Base-by-base conservation (phyloP, 2,329 filamentous ascomycete genomes). In the Colletotrichum lindemuthianum region DNA sequence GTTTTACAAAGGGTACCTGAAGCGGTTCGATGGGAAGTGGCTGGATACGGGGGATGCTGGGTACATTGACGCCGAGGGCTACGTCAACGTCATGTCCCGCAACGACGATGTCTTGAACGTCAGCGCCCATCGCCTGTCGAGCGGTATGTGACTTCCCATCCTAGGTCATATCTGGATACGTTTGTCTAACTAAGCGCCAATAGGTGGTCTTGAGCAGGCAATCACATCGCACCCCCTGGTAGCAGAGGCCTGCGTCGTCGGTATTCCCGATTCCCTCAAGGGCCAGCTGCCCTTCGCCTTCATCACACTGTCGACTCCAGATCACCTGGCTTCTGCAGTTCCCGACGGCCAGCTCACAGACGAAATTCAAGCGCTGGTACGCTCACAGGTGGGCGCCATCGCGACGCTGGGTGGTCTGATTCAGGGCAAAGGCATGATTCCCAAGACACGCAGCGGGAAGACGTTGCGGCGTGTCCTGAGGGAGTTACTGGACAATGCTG, bases 251-350 rank as follows among this genome's bases (percentile, higher is more conserved):
- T 93, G 92, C 70, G 92, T 97, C 1, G 89, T 98, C 34, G 90
- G 91, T 45, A 90, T 97, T 60, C 93, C 94, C 0, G 94, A 97
- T 72, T 77, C 87, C 0, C 82, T 97, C 47, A 98, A 98, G 75
- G 95, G 94, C 15, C 93, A 97, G 71, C 85, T 97, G 6, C 94
- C 95, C 0, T 97, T 98, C 72, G 94, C 93, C 9, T 97, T 97
- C 74, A 84, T 97, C 70, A 90, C 84, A 0, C 78, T 84, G 15
- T 79, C 78, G 2, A 73, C 74, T 2, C 70, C 82, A 11, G 74
- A 82, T 4, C 84, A 86, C 74, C 85, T 81, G 5, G 69, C 75
- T 2, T 83, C 82, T 8, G 86, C 85, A 9, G 75, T 85, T 4
- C 83, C 84, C 0, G 79, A 83, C 37, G 67, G 73, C 2, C 60